phyloP scores from a whole-genome alignment of 2,329 filamentous ascomycete species.

The Neodidymelliopsis sp. region DNA sequence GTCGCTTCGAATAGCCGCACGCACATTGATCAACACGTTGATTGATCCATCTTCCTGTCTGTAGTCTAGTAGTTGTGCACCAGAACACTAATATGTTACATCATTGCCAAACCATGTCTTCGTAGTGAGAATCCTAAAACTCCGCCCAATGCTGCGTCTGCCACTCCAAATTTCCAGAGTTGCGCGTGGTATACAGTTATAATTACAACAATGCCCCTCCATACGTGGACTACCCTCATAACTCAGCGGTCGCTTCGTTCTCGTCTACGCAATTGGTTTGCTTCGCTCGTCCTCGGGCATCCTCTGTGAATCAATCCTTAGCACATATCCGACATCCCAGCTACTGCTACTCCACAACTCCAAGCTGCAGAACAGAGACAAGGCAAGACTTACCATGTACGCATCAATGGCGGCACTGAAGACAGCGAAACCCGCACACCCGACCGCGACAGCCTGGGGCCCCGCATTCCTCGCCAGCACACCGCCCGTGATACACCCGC shows the following conservation, averaged over 20 bases:
- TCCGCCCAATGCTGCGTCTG: constrained; percentile 34
- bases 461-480: constrained; percentile 86
- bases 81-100: constrained; percentile 3
- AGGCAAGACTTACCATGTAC: constrained; percentile 68
- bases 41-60: no score
- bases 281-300: constrained; percentile 52
- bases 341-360: no score
- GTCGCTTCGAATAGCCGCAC: not conserved
- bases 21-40: not conserved
- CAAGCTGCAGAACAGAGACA: not conserved
- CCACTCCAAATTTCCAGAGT: constrained; percentile 4
- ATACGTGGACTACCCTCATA: no score
- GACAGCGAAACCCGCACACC: constrained; percentile 91
- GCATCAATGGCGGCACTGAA: constrained; percentile 92
- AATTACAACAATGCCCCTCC: constrained; percentile 14
- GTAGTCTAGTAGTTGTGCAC: no score
- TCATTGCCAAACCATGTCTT: constrained; percentile 2
- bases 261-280: constrained; percentile 46
- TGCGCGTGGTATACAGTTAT: constrained; percentile 25
- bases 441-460: constrained; percentile 84
- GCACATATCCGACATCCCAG: not conserved
- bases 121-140: constrained; percentile 18
- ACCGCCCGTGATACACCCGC: constrained; percentile 90
- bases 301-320: constrained; percentile 29
- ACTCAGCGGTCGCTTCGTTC: no score